These are phyloP conservation scores for Trypanosoma theileri DNA, from an alignment of 208 protist species.

Conservation along the genomic window DNA sequence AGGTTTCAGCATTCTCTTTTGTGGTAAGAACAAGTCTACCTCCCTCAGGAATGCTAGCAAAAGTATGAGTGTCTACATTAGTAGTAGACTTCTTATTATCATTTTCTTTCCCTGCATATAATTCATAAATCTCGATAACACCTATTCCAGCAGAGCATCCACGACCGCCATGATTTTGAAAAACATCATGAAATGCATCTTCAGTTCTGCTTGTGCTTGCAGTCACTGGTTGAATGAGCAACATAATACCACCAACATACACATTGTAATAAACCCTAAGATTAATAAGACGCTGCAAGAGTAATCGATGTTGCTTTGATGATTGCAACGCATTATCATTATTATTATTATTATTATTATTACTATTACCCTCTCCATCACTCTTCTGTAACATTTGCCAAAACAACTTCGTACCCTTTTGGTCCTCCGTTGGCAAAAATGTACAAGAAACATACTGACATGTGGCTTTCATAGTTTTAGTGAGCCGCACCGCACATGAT, in stretches of 20 bases:
- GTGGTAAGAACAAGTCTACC: slow-evolving; percentile 27
- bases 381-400: slow-evolving; percentile 18
- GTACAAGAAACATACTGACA: slow-evolving; percentile 30
- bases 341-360: not conserved
- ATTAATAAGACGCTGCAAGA: slow-evolving; percentile 15
- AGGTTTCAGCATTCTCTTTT: slow-evolving; percentile 20
- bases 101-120: not conserved
- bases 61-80: not conserved
- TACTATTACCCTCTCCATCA: not conserved
- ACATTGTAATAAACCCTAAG: slow-evolving; percentile 28
- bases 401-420: slow-evolving; percentile 15
- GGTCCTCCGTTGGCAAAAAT: slow-evolving; percentile 20
- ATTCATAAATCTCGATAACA: slow-evolving; percentile 29
- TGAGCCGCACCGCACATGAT: slow-evolving; percentile 11
- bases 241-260: slow-evolving; percentile 24
- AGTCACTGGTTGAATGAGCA: slow-evolving; percentile 23
- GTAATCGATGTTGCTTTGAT: slow-evolving; percentile 12
- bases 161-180: slow-evolving; percentile 29
- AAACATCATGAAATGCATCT: slow-evolving; percentile 36
- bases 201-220: slow-evolving; percentile 24
- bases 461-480: slow-evolving; percentile 23
- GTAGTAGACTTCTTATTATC: not conserved
- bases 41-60: not conserved
- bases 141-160: slow-evolving; percentile 28
- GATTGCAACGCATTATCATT: not conserved